Percentiles rank a stretch among this genome's conserved stretches.
Conservation (phyloP, 306 rosid species). For the Vigna hirtella region DNA sequence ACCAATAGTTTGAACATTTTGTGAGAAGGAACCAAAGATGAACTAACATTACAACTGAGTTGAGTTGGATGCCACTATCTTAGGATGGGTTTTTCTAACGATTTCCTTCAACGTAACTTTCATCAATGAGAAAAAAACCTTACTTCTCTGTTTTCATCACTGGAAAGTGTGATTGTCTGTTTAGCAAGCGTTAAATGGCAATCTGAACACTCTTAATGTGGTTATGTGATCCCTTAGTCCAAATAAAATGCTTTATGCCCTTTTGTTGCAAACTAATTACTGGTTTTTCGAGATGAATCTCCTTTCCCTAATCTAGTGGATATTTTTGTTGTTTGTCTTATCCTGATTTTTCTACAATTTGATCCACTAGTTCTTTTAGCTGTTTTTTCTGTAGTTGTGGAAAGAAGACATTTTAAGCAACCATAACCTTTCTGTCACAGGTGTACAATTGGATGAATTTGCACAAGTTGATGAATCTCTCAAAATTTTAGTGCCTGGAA, state of each 20-base stretch:
- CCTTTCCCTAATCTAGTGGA: not conserved
- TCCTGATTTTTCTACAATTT: constrained; percentile 13
- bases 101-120: no score
- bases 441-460: constrained; percentile 50
- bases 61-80: constrained; percentile 4
- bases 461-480: constrained; percentile 46
- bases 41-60: not conserved
- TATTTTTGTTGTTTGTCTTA: not conserved
- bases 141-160: no score
- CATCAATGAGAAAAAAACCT: no score
- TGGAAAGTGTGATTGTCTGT: not conserved
- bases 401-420: constrained; percentile 35
- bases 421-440: constrained; percentile 53
- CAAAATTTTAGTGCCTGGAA: constrained; percentile 45
- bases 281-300: constrained; percentile 12
- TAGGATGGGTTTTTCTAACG: no score
- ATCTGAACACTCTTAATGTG: not conserved
- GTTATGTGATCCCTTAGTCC: not conserved
- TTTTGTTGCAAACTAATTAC: constrained; percentile 10
- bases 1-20: not conserved
- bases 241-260: constrained; percentile 25
- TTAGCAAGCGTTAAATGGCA: not conserved
- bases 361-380: constrained; percentile 23
- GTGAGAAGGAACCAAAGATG: not conserved
- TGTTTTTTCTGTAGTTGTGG: constrained; percentile 11